Percentiles rank a stretch among this genome's conserved stretches.
Evolutionary conservation across 305 asterid species (phyloP).

Genomic region (Ilex paraguariensis): DNA sequence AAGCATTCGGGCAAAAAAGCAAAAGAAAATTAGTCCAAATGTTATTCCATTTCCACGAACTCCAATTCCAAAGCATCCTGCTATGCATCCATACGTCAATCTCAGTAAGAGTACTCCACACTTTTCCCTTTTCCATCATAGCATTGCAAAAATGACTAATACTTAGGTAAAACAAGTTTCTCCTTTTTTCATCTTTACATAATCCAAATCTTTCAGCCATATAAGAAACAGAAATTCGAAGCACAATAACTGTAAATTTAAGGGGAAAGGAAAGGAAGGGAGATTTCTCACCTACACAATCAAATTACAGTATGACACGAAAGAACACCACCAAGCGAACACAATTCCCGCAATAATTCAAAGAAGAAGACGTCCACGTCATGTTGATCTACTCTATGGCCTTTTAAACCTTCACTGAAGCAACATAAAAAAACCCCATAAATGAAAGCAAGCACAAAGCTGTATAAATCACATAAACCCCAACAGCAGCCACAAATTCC

Average conservation of each 20-base stretch:
- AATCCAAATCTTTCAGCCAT: not conserved
- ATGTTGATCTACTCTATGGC: conserved; percentile 39
- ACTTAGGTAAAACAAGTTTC: too few relatives aligned
- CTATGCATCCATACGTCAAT: too few relatives aligned
- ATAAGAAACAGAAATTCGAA: not conserved
- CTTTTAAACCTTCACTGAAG: conserved; percentile 22
- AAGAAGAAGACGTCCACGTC: conserved; percentile 56
- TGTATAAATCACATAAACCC: not conserved
- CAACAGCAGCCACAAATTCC: too few relatives aligned
- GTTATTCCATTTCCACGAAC: too few relatives aligned
- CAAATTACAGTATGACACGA: conserved; percentile 60
- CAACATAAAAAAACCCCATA: conserved; percentile 3
- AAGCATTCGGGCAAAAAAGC: too few relatives aligned
- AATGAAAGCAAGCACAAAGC: conserved; percentile 3
- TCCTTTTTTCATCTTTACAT: too few relatives aligned
- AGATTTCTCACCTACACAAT: conserved; percentile 43
- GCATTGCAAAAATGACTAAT: too few relatives aligned
- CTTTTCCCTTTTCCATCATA: too few relatives aligned
- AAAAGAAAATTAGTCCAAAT: too few relatives aligned
- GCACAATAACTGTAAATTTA: not conserved
- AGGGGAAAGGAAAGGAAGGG: not conserved
- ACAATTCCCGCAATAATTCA: conserved; percentile 53
- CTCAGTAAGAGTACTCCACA: too few relatives aligned
- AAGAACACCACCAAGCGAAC: conserved; percentile 60
- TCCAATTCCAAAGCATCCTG: too few relatives aligned